Base-by-base conservation (phyloP, 2,329 filamentous ascomycete genomes). In the Aspergillus texensis region DNA sequence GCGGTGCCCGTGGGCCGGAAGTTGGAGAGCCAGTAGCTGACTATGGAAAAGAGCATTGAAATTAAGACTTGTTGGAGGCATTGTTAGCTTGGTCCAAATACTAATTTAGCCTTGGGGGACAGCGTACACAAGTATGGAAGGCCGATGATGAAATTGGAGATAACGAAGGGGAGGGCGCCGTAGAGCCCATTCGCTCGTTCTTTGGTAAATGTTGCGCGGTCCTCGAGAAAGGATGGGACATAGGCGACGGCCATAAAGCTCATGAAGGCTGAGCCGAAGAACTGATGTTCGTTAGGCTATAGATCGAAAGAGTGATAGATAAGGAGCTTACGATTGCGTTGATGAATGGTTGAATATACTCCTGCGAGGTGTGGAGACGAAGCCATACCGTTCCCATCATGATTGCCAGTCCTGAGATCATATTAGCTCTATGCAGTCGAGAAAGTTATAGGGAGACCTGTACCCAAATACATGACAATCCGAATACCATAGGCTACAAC, bases 361-460 rank as follows among this genome's bases (percentile, higher is more conserved):
- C 81, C 74, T 96, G 92, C 0, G 83, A 80, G 0, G 89, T 83
- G 4, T 84, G 79, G 3, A 96, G 82, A 6, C 92, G 87, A 16
- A 96, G 80, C 89, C 91, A 96, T 14, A 96, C 91, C 0, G 93
- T 96, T 6, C 93, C 92, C 89, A 94, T 93, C 86, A 95, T 89
- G 69, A 95, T 86, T 1, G 92, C 92, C 19, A 96, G 83, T 0
- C 87, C 86, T 77, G 9, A 21, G 19, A 6, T 19, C 10, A 9
- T 36, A 19, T 50, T 21, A 62, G 32, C 24, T 11, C 3, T 14
- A 10, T 24, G 2, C 9, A 6, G 14, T 28, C 8, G 11, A 14
- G 5, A 9, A 30, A 4, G 8, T 1, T 8, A 1, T n/a, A 4
- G 30, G 6, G 5, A 72, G 63, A 3, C 1, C 9, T 76, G 48